Evolutionary conservation across 768 basidiomycete species (phyloP).

Genomic region (Russula sp.): DNA sequence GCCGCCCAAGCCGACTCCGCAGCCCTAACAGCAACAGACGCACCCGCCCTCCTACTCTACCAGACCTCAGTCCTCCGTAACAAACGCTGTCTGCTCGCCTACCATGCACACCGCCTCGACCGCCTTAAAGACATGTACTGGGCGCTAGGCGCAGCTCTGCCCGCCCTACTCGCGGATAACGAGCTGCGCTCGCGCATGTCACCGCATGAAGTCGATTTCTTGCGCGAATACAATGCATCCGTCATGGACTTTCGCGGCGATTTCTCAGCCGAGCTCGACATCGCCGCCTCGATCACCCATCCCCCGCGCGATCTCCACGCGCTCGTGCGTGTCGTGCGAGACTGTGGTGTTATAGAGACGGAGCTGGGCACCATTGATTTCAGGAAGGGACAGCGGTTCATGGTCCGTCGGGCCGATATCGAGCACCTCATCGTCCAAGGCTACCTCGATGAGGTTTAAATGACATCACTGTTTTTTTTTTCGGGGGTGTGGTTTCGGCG

Average conservation of each 20-base stretch:
- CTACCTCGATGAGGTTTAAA: conserved; percentile 80
- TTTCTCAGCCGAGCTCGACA: conserved; percentile 83
- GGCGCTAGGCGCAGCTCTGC: conserved; percentile 81
- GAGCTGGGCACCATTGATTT: conserved; percentile 91
- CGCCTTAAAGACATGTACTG: conserved; percentile 87
- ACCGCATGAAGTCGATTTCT: conserved; percentile 80
- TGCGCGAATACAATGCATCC: conserved; percentile 74
- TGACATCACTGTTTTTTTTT: not conserved
- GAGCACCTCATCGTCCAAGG: conserved; percentile 94
- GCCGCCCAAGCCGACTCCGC: conserved; percentile 38
- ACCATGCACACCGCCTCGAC: conserved; percentile 83
- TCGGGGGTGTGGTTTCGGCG: not conserved
- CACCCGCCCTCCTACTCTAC: conserved; percentile 68
- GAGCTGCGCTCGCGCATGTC: conserved; percentile 72
- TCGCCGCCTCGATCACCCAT: conserved; percentile 74
- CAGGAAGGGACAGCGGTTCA: conserved; percentile 82
- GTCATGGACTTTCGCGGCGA: conserved; percentile 83
- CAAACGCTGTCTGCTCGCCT: conserved; percentile 93
- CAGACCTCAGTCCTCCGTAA: conserved; percentile 89
- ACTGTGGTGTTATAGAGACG: conserved; percentile 90
- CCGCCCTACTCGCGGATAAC: conserved; percentile 68
- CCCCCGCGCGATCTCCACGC: conserved; percentile 92
- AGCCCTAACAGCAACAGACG: conserved; percentile 45
- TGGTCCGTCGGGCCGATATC: conserved; percentile 84
- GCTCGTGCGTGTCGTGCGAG: conserved; percentile 78